phyloP scores from a whole-genome alignment of 164 flowering plant genomes.

The Aristolochia contorta region DNA sequence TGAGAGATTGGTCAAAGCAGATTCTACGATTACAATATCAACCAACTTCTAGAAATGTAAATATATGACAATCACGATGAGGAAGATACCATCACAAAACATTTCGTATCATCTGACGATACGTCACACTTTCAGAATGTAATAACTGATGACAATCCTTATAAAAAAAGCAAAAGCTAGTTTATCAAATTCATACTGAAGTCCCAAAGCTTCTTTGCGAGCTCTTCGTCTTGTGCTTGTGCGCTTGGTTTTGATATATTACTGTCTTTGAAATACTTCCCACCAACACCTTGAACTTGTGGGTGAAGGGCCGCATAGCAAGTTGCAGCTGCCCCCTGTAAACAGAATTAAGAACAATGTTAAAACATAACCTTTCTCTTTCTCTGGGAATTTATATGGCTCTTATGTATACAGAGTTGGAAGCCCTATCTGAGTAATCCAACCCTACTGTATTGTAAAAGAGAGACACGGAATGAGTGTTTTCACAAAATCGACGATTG shows the following conservation, averaged over 20 bases:
- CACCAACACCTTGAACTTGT: slow-evolving; percentile 44
- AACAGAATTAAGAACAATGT: neutral
- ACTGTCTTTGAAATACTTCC: slow-evolving; percentile 49
- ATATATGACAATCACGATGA: no score
- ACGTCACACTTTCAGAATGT: no score
- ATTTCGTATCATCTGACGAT: no score
- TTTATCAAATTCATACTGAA: slow-evolving; percentile 38
- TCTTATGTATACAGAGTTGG: no score
- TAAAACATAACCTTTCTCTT: neutral
- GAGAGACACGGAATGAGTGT: neutral
- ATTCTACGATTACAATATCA: no score
- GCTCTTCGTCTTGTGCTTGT: slow-evolving; percentile 32
- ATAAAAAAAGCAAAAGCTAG: neutral
- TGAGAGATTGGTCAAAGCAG: no score
- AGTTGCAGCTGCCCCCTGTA: slow-evolving; percentile 78
- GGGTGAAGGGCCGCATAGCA: slow-evolving; percentile 76
- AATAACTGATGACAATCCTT: no score
- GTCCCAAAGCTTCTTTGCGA: slow-evolving; percentile 70
- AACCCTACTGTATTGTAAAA: no score
- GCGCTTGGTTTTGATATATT: slow-evolving; percentile 33
- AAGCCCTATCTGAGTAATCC: no score
- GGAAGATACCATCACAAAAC: no score
- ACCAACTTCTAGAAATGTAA: no score
- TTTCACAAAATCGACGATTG: no score
- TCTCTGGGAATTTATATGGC: neutral